Base-by-base conservation (phyloP, 2,329 filamentous ascomycete species). In the Graphilbum sp. region DNA sequence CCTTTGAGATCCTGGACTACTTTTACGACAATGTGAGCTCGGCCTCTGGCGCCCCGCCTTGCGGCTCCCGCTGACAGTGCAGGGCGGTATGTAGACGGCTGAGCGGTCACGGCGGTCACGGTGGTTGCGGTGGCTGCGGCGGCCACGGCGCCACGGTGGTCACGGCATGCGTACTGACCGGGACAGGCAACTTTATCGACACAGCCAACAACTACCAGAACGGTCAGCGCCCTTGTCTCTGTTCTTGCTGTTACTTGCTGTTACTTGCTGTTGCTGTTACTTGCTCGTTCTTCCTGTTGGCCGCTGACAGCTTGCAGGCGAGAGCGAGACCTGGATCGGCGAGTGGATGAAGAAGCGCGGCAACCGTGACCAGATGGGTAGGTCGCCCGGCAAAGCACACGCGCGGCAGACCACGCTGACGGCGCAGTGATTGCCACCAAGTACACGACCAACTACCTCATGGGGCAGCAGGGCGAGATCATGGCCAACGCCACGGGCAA, bases 121-220 rank as follows among this genome's bases (percentile, higher is more conserved):
- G n/a, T n/a, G n/a, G n/a, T n/a, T n/a, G n/a, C n/a, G n/a, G n/a
- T n/a, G n/a, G n/a, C n/a, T n/a, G n/a, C n/a, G n/a, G n/a, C n/a
- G n/a, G n/a, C n/a, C n/a, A n/a, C n/a, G n/a, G n/a, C n/a, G n/a
- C n/a, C n/a, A n/a, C n/a, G n/a, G n/a, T n/a, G n/a, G n/a, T n/a
- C n/a, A n/a, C n/a, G n/a, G n/a, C n/a, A n/a, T n/a, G n/a, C n/a
- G n/a, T n/a, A n/a, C n/a, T n/a, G n/a, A n/a, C n/a, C n/a, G n/a
- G n/a, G n/a, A n/a, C 33, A 41, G 79, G 79, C 19, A 84, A 84
- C 56, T 83, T 84, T 54, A 75, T 84, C 49, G 79, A 84, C 52
- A 81, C 75, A 0, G 50, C 75, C 41, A 79, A 74, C 57, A 76
- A 75, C 53, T 83, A 83, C 55, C 76, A 79, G 47, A 57, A 62